A percentile compares a stretch with the other conserved stretches of the same genome.
These are phyloP conservation scores for Lepidium sativum DNA, from an alignment of 345 rosid genomes.

Conservation along the genomic window DNA sequence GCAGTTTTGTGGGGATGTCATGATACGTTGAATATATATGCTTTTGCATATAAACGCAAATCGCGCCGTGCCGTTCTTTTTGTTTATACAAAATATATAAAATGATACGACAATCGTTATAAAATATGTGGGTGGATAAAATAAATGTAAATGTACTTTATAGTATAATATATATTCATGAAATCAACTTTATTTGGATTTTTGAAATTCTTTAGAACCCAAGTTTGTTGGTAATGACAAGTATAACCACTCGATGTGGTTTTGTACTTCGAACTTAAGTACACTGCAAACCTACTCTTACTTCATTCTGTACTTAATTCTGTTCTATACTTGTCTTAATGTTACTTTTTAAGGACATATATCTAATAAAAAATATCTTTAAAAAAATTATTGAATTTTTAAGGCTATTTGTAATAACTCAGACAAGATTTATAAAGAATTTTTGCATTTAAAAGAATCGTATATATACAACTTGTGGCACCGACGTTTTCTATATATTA, in stretches of 20 bases:
- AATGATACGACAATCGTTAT: neutral
- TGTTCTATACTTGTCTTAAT: neutral
- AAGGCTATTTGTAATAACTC: too few relatives aligned
- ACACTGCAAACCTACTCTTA: neutral
- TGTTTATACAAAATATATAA: neutral
- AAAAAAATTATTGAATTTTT: too few relatives aligned
- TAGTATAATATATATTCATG: neutral
- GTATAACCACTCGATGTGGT: neutral
- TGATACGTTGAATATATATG: neutral
- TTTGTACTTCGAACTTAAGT: neutral
- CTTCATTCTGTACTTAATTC: neutral
- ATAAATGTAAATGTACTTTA: slow-evolving; percentile 12
- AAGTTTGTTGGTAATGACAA: neutral
- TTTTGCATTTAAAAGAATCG: too few relatives aligned
- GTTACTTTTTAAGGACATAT: too few relatives aligned
- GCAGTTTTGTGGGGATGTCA: neutral
- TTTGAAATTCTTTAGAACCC: slow-evolving; percentile 18
- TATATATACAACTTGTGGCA: too few relatives aligned
- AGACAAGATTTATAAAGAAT: too few relatives aligned
- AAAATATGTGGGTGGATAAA: slow-evolving; percentile 4
- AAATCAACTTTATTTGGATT: slow-evolving; percentile 23
- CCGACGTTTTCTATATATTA: too few relatives aligned
- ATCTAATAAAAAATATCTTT: too few relatives aligned
- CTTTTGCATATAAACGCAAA: neutral
- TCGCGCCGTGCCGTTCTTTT: neutral